Evolutionary conservation across 257 asterid genomes (phyloP).

Genomic region (Orobanche coerulescens): DNA sequence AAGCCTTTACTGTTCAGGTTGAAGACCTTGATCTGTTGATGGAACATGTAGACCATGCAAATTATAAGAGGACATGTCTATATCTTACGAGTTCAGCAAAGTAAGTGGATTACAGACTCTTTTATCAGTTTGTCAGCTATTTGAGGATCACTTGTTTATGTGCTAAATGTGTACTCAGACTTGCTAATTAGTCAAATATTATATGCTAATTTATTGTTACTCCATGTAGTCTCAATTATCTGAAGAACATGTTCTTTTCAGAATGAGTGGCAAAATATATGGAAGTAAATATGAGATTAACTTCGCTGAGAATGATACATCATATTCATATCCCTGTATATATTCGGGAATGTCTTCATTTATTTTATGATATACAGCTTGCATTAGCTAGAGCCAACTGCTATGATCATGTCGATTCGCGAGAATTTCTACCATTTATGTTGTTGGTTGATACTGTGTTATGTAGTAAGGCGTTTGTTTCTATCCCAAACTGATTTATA

Average conservation of each 20-base stretch:
- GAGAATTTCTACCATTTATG: not conserved
- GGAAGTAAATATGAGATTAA: not conserved
- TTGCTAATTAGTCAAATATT: not conserved
- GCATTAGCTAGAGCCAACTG: slow-evolving; percentile 4
- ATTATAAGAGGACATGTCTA: slow-evolving; percentile 70
- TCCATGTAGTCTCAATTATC: not conserved
- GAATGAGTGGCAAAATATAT: not conserved
- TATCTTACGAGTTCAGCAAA: slow-evolving; percentile 82
- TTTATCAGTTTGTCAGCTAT: not conserved
- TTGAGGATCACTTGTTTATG: not conserved
- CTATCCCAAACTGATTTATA: not conserved
- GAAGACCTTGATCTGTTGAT: slow-evolving; percentile 83
- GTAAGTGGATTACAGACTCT: slow-evolving; percentile 34
- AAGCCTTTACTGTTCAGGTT: slow-evolving; percentile 41
- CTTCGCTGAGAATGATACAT: not conserved
- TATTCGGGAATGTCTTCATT: not conserved
- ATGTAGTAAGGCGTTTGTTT: not conserved
- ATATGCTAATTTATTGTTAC: not conserved
- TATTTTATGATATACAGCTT: not conserved
- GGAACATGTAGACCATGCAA: slow-evolving; percentile 64
- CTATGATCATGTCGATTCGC: not conserved
- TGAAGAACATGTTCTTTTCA: not conserved
- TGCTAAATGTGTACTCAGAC: not conserved
- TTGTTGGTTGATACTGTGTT: not conserved
- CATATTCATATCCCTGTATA: not conserved